A percentile compares a stretch with the other conserved stretches of the same genome.
phyloP scores from a whole-genome alignment of 2,329 filamentous ascomycete genomes.

The Nannizziopsis barbatae region DNA sequence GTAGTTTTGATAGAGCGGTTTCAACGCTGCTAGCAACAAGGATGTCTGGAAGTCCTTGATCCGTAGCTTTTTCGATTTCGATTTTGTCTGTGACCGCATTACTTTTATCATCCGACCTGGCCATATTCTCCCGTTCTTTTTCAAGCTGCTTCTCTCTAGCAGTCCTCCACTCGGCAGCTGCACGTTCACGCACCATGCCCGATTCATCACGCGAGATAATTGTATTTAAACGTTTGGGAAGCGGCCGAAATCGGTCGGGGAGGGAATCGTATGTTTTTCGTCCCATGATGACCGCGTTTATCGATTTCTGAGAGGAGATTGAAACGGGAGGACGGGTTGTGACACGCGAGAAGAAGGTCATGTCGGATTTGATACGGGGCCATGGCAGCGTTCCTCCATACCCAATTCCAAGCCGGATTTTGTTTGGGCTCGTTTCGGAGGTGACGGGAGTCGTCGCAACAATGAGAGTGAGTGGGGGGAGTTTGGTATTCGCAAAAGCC shows the following conservation, averaged over 20 bases:
- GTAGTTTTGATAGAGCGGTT: conserved; percentile 41
- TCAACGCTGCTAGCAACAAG: conserved; percentile 50
- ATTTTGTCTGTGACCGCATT: conserved; percentile 5
- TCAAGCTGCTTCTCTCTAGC: conserved; percentile 20
- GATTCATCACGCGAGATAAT: conserved; percentile 52
- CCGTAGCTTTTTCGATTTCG: conserved; percentile 1
- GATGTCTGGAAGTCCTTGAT: conserved; percentile 24
- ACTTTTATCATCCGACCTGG: background rate
- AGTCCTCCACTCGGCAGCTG: conserved; percentile 28
- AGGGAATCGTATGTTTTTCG: conserved; percentile 95
- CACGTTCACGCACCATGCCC: conserved; percentile 23
- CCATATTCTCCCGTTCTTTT: conserved; percentile 10
- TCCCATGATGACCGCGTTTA: conserved; percentile 87
- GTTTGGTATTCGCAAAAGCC: conserved; percentile 11
- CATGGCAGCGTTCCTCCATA: conserved; percentile 69
- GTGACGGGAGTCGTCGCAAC: conserved; percentile 65
- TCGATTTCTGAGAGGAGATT: conserved; percentile 12
- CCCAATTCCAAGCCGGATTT: conserved; percentile 73
- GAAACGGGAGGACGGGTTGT: conserved; percentile 51
- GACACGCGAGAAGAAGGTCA: conserved; percentile 87
- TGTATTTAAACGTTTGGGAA: conserved; percentile 70
- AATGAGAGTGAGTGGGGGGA: conserved; percentile 67
- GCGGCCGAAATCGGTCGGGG: conserved; percentile 63
- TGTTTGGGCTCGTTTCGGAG: conserved; percentile 27
- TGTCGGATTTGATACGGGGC: conserved; percentile 78